Base-by-base conservation (phyloP, 176 grass and related monocot genomes). In the Juncus inflexus region DNA sequence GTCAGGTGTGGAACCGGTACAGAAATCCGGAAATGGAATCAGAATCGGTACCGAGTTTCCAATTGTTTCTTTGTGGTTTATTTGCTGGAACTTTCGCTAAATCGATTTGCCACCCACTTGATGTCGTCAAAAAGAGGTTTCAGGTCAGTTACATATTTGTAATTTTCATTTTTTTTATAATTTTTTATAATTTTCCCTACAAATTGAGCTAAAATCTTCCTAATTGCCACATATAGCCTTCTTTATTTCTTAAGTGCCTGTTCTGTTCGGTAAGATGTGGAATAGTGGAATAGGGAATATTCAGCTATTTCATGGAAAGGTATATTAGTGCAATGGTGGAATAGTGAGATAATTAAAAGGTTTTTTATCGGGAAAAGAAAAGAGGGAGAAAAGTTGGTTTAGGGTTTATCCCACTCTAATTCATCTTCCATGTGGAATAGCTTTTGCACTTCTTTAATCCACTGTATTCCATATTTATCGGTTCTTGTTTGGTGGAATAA, bases 91-190 rank as follows among this genome's bases (percentile, higher is more conserved):
- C 94, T 79, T 86, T 86, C 67, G 77, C 89, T 7, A 99, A 99
- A 68, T 80, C 72, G 69, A 67, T 83, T 9, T 99, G 94, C 35
- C 94, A 99, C 52, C 89, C 94, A 75, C 89, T 99, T 78, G 94
- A 99, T 82, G 89, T 99, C 63, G 94, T 92, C 39, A 99, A 99
- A 62, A 99, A 99, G 77, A 89, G 89, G 54, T 86, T 92, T 52
- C 94, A 99, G 89, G 94, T 99, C 74, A 82, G 42, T 61, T 7
- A 70, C 50, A 28, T 28, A 28, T 28, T 28, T 9, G 5, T 3
- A 70, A 59, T 47, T 9, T 58, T 55, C 50, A 55, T 67, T 39
- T 12, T 28, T 28, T 12, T 9, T 2, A 9, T 68, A 37, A 54
- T 68, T 4, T 6, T 52, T 52, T 49, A 16, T 64, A 64, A 42